Percentiles rank a stretch among this genome's conserved stretches.
phyloP scores from a whole-genome alignment of 1,284 basidiomycete species.

The Cystobasidium pallidum region DNA sequence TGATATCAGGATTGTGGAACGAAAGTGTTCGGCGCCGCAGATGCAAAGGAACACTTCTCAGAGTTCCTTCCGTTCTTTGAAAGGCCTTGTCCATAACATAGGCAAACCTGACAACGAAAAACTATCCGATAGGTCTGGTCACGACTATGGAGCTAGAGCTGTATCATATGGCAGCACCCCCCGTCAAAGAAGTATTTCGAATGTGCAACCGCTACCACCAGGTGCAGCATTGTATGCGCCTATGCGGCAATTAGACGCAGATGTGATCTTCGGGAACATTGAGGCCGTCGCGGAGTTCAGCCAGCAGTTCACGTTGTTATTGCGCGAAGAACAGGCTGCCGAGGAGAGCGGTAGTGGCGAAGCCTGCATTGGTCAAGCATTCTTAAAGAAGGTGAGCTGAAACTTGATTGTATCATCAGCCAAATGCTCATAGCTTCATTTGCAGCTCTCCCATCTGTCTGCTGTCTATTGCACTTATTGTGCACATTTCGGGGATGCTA shows the following conservation, averaged over 20 bases:
- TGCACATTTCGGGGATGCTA: slow-evolving; percentile 56
- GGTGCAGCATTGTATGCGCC: slow-evolving; percentile 49
- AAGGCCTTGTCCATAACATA: slow-evolving; percentile 11
- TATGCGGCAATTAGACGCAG: slow-evolving; percentile 55
- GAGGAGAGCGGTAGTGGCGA: slow-evolving; percentile 46
- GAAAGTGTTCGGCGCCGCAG: slow-evolving; percentile 17
- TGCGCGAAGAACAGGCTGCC: slow-evolving; percentile 1
- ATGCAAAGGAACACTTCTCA: slow-evolving; percentile 25
- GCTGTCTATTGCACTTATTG: slow-evolving; percentile 57
- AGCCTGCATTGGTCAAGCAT: slow-evolving; percentile 55
- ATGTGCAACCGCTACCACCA: slow-evolving; percentile 7
- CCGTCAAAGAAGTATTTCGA: background rate
- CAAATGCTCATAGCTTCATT: background rate
- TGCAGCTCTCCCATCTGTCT: slow-evolving; percentile 55
- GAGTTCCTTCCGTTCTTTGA: slow-evolving; percentile 17
- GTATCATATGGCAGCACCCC: slow-evolving; percentile 4
- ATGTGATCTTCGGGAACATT: slow-evolving; percentile 57
- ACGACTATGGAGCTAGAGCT: background rate
- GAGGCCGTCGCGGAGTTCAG: slow-evolving; percentile 56
- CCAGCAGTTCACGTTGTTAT: slow-evolving; percentile 50
- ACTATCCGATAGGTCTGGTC: background rate
- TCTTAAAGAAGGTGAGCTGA: slow-evolving; percentile 54
- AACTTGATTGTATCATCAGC: background rate
- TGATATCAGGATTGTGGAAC: background rate
- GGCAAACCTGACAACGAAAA: background rate